A percentile compares a stretch with the other conserved stretches of the same genome.
Conservation (phyloP, 176 grass and related monocot species). For the Themeda triandra region DNA sequence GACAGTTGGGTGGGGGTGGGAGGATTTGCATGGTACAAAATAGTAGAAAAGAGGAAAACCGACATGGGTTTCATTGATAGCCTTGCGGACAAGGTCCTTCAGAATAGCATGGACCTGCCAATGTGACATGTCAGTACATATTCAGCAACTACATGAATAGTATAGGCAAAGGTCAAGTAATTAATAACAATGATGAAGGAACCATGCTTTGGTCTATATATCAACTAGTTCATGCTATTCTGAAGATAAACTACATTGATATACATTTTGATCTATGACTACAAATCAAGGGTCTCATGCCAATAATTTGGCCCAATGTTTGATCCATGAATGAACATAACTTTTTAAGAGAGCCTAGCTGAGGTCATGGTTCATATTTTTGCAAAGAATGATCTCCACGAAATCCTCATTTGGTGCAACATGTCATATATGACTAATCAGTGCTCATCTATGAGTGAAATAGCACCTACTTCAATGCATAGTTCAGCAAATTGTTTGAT, state of each 20-base stretch:
- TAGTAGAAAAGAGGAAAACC: conserved; percentile 3
- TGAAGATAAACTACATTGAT: too few relatives aligned
- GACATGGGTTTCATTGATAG: conserved; percentile 88
- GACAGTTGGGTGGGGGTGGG: too few relatives aligned
- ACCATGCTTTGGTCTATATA: too few relatives aligned
- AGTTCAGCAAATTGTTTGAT: neutral
- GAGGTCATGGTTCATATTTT: neutral
- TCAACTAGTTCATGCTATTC: too few relatives aligned
- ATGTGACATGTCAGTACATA: neutral
- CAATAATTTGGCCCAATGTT: neutral
- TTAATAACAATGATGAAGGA: neutral
- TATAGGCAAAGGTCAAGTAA: neutral
- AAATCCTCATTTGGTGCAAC: neutral
- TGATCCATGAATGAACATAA: neutral
- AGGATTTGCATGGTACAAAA: too few relatives aligned
- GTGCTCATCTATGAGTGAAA: neutral
- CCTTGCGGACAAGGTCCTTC: conserved; percentile 94
- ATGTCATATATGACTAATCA: neutral
- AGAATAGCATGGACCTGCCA: conserved; percentile 92
- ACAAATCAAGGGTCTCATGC: neutral
- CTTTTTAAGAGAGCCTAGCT: neutral
- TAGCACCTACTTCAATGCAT: neutral
- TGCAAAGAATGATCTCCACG: neutral
- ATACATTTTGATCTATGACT: neutral
- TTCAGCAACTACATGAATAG: neutral